These are phyloP conservation scores for Teratosphaeria nubilosa DNA, from an alignment of 2,329 filamentous ascomycete genomes.

Conservation along the genomic window DNA sequence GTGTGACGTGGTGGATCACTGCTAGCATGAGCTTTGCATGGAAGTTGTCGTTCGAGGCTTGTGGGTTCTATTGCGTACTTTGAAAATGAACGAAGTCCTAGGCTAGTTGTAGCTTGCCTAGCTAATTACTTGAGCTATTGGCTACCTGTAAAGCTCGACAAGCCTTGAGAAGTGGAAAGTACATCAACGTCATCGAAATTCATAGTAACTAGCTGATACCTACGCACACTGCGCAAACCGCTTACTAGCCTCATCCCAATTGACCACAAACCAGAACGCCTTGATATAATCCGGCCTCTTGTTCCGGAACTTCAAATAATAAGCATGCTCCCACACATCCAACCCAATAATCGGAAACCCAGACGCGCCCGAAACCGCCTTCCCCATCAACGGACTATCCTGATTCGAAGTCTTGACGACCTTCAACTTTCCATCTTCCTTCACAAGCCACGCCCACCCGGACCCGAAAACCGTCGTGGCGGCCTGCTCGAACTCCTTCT, in stretches of 20 bases:
- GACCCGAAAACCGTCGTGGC: conserved; percentile 69
- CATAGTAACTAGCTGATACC: background rate
- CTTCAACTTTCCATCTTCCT: conserved; percentile 50
- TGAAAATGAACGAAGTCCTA: no score
- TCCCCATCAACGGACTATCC: conserved; percentile 42
- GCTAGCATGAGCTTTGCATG: background rate
- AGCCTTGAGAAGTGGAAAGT: background rate
- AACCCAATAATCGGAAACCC: conserved; percentile 57
- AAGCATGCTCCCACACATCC: conserved; percentile 92
- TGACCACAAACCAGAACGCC: conserved; percentile 69
- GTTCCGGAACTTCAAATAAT: conserved; percentile 76
- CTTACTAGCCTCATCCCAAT: conserved; percentile 61
- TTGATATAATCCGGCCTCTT: conserved; percentile 65
- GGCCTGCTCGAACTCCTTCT: conserved; percentile 52
- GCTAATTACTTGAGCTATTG: no score
- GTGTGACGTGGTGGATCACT: background rate
- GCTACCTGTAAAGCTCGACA: no score
- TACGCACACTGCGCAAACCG: conserved; percentile 37
- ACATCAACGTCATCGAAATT: background rate
- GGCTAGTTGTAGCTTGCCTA: no score
- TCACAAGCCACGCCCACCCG: conserved; percentile 80
- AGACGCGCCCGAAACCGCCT: conserved; percentile 42
- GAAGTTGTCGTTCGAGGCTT: background rate
- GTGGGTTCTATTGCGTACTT: no score
- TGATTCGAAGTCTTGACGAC: conserved; percentile 82